Conservation (phyloP, 176 grass and related monocot genomes). For the Urochloa ruziziensis region DNA sequence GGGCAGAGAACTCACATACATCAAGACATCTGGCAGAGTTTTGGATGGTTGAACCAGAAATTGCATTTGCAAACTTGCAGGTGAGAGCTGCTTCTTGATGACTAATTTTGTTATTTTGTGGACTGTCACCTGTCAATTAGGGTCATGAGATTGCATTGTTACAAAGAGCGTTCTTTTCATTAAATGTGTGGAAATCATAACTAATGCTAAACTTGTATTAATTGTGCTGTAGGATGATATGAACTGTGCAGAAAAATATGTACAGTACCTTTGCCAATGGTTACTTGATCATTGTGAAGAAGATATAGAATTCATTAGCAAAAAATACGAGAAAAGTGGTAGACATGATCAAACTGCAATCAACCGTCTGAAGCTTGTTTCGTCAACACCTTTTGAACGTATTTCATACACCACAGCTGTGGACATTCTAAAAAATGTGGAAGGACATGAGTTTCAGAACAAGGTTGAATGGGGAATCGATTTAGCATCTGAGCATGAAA, state of each 20-base stretch:
- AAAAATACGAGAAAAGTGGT: not conserved
- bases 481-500: slow-evolving; percentile 95
- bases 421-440: slow-evolving; percentile 60
- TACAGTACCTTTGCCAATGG: slow-evolving; percentile 92
- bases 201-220: not conserved
- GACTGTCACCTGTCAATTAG: no score
- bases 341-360: slow-evolving; percentile 75
- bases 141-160: no score
- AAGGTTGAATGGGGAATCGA: slow-evolving; percentile 96
- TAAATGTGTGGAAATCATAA: not conserved
- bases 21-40: slow-evolving; percentile 85
- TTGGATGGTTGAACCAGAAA: slow-evolving; percentile 97
- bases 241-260: slow-evolving; percentile 82
- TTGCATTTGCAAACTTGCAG: slow-evolving; percentile 87
- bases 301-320: slow-evolving; percentile 85
- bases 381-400: slow-evolving; percentile 61
- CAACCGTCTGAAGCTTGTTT: slow-evolving; percentile 82
- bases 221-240: slow-evolving; percentile 68
- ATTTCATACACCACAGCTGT: slow-evolving; percentile 83
- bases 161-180: no score
- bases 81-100: not conserved
- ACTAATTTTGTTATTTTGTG: no score
- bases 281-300: slow-evolving; percentile 70
- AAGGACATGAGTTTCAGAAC: slow-evolving; percentile 62
- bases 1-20: slow-evolving; percentile 86